Conservation (phyloP, 345 rosid genomes). For the Sonneratia caseolaris region DNA sequence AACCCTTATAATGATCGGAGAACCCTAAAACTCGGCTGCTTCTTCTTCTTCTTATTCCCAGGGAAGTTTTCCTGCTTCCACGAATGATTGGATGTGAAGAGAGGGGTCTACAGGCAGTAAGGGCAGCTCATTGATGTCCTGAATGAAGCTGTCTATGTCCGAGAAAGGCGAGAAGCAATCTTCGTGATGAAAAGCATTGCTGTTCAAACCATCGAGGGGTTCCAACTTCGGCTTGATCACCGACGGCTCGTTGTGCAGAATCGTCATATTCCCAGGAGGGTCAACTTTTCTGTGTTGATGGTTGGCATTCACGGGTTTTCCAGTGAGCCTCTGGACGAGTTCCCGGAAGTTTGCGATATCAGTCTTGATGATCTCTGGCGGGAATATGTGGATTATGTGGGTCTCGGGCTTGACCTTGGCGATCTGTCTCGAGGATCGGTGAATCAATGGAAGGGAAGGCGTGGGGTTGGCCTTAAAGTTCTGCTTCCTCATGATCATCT, state of each 20-base stretch:
- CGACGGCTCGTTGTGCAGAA: background rate
- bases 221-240: conserved; percentile 7
- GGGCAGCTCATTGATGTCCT: conserved; percentile 13
- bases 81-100: conserved; percentile 5
- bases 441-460: conserved; percentile 16
- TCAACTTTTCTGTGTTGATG: background rate
- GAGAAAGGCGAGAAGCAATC: conserved; percentile 14
- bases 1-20: background rate
- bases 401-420: conserved; percentile 26
- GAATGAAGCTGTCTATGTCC: conserved; percentile 18
- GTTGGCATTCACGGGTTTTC: conserved; percentile 16
- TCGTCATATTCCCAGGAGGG: background rate
- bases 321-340: conserved; percentile 37
- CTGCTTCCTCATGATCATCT: conserved; percentile 10
- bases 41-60: background rate
- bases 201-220: background rate
- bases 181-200: conserved; percentile 2
- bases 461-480: conserved; percentile 6
- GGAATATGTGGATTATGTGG: conserved; percentile 35
- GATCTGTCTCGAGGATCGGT: conserved; percentile 16
- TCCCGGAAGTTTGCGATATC: conserved; percentile 33
- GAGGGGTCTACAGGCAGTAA: conserved; percentile 8
- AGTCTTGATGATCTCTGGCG: conserved; percentile 41
- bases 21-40: background rate
- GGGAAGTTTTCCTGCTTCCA: background rate